A percentile compares a stretch with the other conserved stretches of the same genome.
Evolutionary conservation across 306 rosid genomes (phyloP).

Genomic region (Lotus japonicus): DNA sequence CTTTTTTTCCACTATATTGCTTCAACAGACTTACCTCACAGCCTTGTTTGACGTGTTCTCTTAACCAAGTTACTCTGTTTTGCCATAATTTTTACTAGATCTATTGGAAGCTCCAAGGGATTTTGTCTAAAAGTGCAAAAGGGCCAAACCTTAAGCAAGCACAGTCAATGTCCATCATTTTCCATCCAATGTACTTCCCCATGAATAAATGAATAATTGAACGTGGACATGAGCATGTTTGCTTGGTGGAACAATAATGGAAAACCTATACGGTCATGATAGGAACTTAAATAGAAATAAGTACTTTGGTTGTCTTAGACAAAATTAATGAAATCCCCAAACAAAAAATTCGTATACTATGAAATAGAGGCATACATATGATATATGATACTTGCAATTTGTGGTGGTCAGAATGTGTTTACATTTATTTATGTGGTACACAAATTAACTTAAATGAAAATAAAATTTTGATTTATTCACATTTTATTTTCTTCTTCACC

Average conservation of each 20-base stretch:
- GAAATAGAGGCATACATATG: too few relatives aligned
- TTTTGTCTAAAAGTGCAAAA: conserved; percentile 26
- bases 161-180: conserved; percentile 34
- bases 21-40: conserved; percentile 17
- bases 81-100: conserved; percentile 15
- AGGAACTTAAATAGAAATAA: conserved; percentile 17
- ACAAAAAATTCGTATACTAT: too few relatives aligned
- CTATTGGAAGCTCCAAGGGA: conserved; percentile 18
- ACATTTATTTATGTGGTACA: too few relatives aligned
- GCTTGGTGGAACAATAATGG: conserved; percentile 33
- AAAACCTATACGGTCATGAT: conserved; percentile 21
- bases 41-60: conserved; percentile 33
- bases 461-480: too few relatives aligned
- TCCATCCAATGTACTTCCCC: conserved; percentile 21
- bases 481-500: too few relatives aligned
- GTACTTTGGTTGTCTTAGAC: conserved; percentile 27
- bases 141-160: conserved; percentile 20
- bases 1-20: conserved; percentile 26
- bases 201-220: conserved; percentile 40
- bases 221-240: conserved; percentile 24
- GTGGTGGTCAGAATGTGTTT: too few relatives aligned
- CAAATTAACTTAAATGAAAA: too few relatives aligned
- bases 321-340: conserved; percentile 28
- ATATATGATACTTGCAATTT: too few relatives aligned
- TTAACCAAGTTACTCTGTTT: conserved; percentile 14